Percentiles rank a stretch among this genome's conserved stretches.
Evolutionary conservation across 768 basidiomycete genomes (phyloP).

Genomic region (Daedaleopsis nitida): DNA sequence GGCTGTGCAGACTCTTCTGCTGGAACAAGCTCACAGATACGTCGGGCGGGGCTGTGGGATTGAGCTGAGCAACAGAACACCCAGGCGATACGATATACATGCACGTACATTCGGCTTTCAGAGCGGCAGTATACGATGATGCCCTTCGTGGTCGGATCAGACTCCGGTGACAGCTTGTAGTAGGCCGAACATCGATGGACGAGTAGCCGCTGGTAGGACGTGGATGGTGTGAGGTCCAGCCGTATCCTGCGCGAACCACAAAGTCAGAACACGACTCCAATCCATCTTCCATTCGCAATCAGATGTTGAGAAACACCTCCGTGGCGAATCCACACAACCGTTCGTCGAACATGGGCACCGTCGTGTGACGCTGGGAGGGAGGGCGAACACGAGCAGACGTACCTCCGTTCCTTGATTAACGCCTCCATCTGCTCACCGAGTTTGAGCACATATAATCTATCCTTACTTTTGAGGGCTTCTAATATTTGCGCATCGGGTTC

Average conservation of each 20-base stretch:
- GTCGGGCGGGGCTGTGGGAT: conserved; percentile 59
- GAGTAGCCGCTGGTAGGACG: conserved; percentile 83
- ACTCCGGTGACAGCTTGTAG: conserved; percentile 74
- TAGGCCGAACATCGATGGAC: conserved; percentile 85
- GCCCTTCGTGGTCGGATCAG: conserved; percentile 61
- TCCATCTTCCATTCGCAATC: not conserved
- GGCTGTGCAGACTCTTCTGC: conserved; percentile 68
- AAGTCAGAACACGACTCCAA: conserved; percentile 13
- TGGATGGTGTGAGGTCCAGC: conserved; percentile 67
- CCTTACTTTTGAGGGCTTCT: conserved; percentile 86
- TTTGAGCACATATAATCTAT: conserved; percentile 84
- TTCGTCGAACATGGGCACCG: not conserved
- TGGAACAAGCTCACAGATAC: conserved; percentile 78
- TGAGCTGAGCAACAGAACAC: conserved; percentile 9
- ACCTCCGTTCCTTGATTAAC: conserved; percentile 77
- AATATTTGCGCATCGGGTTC: conserved; percentile 81
- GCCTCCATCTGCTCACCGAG: conserved; percentile 86
- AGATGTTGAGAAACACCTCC: not conserved
- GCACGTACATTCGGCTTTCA: conserved; percentile 77
- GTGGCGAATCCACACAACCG: not conserved
- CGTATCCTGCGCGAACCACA: conserved; percentile 46
- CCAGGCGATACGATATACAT: not conserved
- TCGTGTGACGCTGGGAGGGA: conserved; percentile 19
- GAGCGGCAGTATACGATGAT: conserved; percentile 57
- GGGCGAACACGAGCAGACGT: conserved; percentile 32